Evolutionary conservation across 2,329 filamentous ascomycete genomes (phyloP).

Genomic region (Eutypella sp.): DNA sequence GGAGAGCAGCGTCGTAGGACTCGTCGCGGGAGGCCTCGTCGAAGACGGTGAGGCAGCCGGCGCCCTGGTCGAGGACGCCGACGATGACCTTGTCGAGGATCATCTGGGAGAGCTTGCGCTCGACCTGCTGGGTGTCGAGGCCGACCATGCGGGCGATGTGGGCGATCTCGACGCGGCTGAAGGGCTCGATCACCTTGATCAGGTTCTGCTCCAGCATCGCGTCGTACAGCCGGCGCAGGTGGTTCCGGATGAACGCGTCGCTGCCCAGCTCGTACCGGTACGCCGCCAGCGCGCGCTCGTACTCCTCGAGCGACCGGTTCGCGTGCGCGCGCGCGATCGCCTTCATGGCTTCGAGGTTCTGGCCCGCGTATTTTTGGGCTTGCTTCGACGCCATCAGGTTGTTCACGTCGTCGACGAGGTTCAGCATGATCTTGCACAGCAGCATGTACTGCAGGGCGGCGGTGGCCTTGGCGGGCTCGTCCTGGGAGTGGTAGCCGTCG

Average conservation of each 20-base stretch:
- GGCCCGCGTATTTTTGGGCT: constrained; percentile 90
- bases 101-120: constrained; percentile 98
- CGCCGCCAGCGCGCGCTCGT: constrained; percentile 83
- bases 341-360: constrained; percentile 98
- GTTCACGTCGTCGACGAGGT: constrained; percentile 93
- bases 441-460: constrained; percentile 98
- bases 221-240: constrained; percentile 92
- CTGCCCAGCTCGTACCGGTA: constrained; percentile 92
- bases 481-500: constrained; percentile 92
- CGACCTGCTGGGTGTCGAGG: constrained; percentile 91
- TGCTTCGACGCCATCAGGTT: constrained; percentile 93
- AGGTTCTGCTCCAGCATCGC: constrained; percentile 99
- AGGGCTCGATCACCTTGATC: constrained; percentile 99
- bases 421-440: constrained; percentile 99
- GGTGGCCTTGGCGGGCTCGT: constrained; percentile 86
- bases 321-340: constrained; percentile 92
- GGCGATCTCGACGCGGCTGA: constrained; percentile 92
- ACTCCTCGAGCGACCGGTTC: constrained; percentile 93
- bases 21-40: constrained; percentile 93
- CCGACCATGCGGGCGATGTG: constrained; percentile 98
- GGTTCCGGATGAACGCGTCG: constrained; percentile 94
- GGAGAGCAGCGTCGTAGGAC: constrained; percentile 87
- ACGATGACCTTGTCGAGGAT: constrained; percentile 99
- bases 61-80: constrained; percentile 92
- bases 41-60: constrained; percentile 95